These are phyloP conservation scores for Carex littledalei DNA, from an alignment of 176 grass and related monocot genomes.

Conservation along the genomic window DNA sequence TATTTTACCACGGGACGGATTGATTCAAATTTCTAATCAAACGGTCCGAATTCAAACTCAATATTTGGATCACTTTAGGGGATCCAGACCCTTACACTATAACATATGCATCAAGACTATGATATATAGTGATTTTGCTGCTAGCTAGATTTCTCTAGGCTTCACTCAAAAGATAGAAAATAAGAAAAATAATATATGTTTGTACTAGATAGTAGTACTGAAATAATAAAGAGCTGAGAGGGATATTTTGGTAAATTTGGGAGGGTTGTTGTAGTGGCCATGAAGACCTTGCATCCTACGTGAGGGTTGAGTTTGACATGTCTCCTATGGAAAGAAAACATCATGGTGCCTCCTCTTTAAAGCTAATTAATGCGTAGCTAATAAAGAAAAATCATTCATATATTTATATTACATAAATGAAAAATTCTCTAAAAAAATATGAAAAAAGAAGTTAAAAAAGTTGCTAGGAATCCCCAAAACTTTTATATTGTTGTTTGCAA, in stretches of 20 bases:
- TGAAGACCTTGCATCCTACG: constrained; percentile 14
- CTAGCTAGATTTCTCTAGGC: neutral
- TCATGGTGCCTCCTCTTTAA: constrained; percentile 20
- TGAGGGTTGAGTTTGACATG: constrained; percentile 3
- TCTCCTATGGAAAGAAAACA: constrained; percentile 12
- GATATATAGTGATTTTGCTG: neutral
- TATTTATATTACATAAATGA: neutral
- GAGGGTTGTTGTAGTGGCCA: constrained; percentile 10
- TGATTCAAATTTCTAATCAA: too few species aligned
- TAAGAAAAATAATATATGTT: neutral
- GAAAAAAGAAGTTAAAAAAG: neutral
- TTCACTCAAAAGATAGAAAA: neutral
- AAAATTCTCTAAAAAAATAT: neutral
- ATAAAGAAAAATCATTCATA: neutral
- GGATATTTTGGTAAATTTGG: neutral
- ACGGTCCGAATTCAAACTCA: too few species aligned
- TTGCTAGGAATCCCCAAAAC: neutral
- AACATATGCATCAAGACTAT: neutral
- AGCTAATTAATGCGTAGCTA: neutral
- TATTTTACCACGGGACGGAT: too few species aligned
- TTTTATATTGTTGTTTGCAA: neutral
- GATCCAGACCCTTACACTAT: neutral
- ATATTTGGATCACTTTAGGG: too few species aligned
- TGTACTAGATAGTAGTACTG: neutral
- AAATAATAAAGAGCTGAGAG: neutral